Evolutionary conservation across 2,329 filamentous ascomycete genomes (phyloP).

Genomic region (Davidsoniella eucalypti): DNA sequence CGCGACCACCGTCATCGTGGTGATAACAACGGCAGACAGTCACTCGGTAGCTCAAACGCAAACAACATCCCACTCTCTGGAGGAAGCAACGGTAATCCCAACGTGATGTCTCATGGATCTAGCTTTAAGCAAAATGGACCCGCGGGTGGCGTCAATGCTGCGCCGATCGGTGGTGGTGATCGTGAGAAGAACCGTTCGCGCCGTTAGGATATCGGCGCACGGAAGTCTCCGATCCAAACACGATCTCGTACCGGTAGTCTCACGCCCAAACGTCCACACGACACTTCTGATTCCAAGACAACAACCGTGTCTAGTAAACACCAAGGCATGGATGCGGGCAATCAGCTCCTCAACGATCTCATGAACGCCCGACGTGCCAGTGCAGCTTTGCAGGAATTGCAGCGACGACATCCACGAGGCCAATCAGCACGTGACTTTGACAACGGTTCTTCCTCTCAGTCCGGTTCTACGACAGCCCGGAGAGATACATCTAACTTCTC

Average conservation of each 20-base stretch:
- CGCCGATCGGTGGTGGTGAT: constrained; percentile 8
- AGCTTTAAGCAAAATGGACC: not conserved
- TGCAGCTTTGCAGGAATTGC: too few relatives aligned
- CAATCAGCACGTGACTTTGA: too few relatives aligned
- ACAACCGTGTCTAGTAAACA: too few relatives aligned
- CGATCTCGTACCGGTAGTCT: not conserved
- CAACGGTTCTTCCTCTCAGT: too few relatives aligned
- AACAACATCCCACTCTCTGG: constrained; percentile 9
- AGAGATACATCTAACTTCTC: too few relatives aligned
- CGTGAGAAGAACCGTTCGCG: constrained; percentile 23
- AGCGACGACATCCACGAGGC: too few relatives aligned
- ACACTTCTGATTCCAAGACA: not conserved
- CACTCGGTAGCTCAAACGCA: not conserved
- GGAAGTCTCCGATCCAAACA: not conserved
- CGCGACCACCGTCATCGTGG: constrained; percentile 10
- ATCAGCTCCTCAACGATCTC: too few relatives aligned
- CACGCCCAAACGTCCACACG: not conserved
- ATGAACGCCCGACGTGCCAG: too few relatives aligned
- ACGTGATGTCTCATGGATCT: not conserved
- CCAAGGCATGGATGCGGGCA: too few relatives aligned
- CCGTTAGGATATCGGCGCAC: constrained; percentile 14
- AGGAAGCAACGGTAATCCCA: not conserved
- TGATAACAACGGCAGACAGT: not conserved
- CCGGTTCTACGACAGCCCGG: too few relatives aligned
- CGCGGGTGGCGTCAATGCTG: constrained; percentile 10